Conservation (phyloP, 306 rosid genomes). For the cucumber (Cucumis sativus) region DNA sequence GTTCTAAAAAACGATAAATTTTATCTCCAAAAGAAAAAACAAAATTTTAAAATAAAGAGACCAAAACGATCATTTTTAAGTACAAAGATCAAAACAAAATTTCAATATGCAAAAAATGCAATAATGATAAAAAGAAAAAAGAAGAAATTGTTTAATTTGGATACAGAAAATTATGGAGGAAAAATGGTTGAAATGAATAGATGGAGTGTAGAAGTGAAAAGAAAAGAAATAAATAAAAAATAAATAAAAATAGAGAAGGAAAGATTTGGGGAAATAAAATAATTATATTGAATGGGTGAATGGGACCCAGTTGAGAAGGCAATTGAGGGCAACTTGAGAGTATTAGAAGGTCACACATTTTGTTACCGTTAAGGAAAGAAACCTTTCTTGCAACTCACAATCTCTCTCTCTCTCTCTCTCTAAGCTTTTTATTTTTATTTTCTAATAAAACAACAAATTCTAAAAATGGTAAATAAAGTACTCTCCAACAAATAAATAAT, state of each 20-base stretch:
- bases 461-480: background rate
- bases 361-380: slow-evolving; percentile 21
- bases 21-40: no score
- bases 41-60: no score
- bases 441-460: background rate
- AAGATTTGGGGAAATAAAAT: background rate
- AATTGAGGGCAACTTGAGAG: slow-evolving; percentile 11
- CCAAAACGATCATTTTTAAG: no score
- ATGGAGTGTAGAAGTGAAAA: background rate
- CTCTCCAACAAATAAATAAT: background rate
- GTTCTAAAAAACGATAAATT: no score
- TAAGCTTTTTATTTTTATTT: background rate
- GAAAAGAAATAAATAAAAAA: background rate
- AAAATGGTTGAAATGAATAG: background rate
- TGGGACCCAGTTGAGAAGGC: background rate
- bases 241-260: no score
- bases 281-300: background rate
- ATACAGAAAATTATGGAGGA: no score
- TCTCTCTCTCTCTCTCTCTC: no score
- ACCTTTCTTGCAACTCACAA: slow-evolving; percentile 14
- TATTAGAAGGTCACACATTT: slow-evolving; percentile 14
- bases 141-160: no score
- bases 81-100: no score
- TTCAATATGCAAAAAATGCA: no score
- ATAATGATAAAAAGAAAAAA: no score